Evolutionary conservation across 2,329 filamentous ascomycete species (phyloP).

Genomic region (Exserohilum rostratum): DNA sequence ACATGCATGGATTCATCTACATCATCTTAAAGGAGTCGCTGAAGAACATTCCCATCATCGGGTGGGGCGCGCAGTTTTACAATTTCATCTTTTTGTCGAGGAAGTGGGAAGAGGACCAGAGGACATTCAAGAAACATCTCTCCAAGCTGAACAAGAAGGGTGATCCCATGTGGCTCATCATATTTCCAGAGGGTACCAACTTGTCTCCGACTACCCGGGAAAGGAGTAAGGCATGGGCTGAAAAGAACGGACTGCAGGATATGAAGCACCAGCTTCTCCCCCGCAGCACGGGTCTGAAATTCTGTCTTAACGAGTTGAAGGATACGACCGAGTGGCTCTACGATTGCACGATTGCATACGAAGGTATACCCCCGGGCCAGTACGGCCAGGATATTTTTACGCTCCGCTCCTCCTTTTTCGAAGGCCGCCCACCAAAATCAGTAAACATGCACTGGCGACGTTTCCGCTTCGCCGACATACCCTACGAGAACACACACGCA

Average conservation of each 20-base stretch:
- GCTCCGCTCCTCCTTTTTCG: slow-evolving; percentile 82
- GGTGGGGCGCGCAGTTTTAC: slow-evolving; percentile 82
- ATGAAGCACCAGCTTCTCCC: slow-evolving; percentile 77
- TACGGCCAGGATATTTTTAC: slow-evolving; percentile 94
- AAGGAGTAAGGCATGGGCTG: slow-evolving; percentile 76
- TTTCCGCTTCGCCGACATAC: slow-evolving; percentile 80
- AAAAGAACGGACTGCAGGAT: slow-evolving; percentile 75
- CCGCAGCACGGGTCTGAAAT: slow-evolving; percentile 79
- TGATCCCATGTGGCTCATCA: slow-evolving; percentile 87
- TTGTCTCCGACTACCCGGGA: slow-evolving; percentile 71
- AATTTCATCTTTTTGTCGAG: slow-evolving; percentile 92
- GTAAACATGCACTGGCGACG: slow-evolving; percentile 97
- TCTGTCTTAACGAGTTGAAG: slow-evolving; percentile 77
- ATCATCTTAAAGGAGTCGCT: slow-evolving; percentile 90
- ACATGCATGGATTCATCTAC: slow-evolving; percentile 84
- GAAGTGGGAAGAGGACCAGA: slow-evolving; percentile 82
- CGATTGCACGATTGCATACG: slow-evolving; percentile 94
- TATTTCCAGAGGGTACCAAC: slow-evolving; percentile 90
- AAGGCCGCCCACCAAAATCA: slow-evolving; percentile 87
- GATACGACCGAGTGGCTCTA: slow-evolving; percentile 82
- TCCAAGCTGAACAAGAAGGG: slow-evolving; percentile 70
- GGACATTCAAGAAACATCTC: slow-evolving; percentile 75
- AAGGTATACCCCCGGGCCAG: slow-evolving; percentile 74
- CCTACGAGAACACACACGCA: slow-evolving; percentile 71
- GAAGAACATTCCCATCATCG: slow-evolving; percentile 79